Base-by-base conservation (phyloP, 192 early-diverging fungal species). In the Spizellomyces sp. region DNA sequence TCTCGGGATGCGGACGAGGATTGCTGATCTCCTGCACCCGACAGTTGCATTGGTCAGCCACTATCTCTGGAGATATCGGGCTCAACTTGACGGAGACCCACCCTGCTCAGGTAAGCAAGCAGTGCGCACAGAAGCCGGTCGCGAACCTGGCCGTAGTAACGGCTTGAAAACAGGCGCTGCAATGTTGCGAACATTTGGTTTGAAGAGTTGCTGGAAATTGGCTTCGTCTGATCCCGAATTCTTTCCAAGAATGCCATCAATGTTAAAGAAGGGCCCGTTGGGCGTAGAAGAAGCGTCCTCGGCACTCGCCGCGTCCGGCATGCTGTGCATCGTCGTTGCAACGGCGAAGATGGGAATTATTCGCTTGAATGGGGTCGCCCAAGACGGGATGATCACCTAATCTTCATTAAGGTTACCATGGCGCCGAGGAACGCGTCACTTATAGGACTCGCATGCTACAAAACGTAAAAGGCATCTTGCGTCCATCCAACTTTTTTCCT, bases 391-490 rank as follows among this genome's bases (percentile, higher is more conserved):
- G 50, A 12, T 54, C 50, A 54, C 50, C 14, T 54, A 54, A 54
- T n/a, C 14, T 54, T 54, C 50, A 54, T 54, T 54, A 54, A 19
- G 14, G 50, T 54, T 54, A 19, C 50, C 50, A 54, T 54, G 50
- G 50, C 12, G 50, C 27, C 27, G 27, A 54, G 1, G 50, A 19
- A 54, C 50, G 50, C 50, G 27, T 36, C 27, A 36, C 17, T 54
- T 54, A 12, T 4, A 54, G 17, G 14, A 19, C 50, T 12, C 17
- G 14, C 4, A 54, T 12, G 17, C 17, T 54, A 4, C 14, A 54
- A 54, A 54, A 54, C 50, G 50, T 54, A 12, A 54, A 12, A 19
- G 50, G 14, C 14, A 54, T 36, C 27, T 36, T 36, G 27, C 27
- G 27, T 36, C 27, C 12, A 54, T 54, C 50, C 50, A 12, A 54